Conservation (phyloP, 2,329 filamentous ascomycete genomes). For the Teratosphaeria destructans region DNA sequence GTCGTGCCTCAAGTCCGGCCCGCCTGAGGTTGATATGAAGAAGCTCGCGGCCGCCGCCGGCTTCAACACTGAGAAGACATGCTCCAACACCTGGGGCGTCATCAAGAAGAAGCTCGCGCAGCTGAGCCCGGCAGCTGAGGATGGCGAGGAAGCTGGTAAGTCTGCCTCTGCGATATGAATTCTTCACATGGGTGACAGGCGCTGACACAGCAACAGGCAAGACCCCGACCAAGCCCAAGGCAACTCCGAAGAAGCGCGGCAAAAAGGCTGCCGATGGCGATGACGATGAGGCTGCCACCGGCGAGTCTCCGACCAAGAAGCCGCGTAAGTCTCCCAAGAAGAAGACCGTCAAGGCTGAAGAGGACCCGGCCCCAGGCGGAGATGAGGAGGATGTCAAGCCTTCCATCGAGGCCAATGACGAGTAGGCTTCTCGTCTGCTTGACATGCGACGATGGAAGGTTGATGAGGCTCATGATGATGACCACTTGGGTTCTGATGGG, state of each 20-base stretch:
- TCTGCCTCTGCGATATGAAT: not conserved
- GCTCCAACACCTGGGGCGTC: conserved; percentile 24
- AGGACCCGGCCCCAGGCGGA: not conserved
- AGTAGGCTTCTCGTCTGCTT: not conserved
- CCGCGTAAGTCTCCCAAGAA: conserved; percentile 17
- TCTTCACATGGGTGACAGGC: conserved; percentile 2
- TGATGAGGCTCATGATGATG: not conserved
- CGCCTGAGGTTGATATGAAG: conserved; percentile 25
- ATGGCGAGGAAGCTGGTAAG: conserved; percentile 10
- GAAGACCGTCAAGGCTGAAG: conserved; percentile 4
- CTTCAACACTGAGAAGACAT: conserved; percentile 25
- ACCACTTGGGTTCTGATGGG: not conserved
- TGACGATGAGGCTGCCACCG: conserved; percentile 10
- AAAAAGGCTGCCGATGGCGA: conserved; percentile 17
- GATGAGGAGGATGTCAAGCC: not conserved
- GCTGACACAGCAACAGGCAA: conserved; percentile 2
- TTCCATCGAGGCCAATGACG: not conserved
- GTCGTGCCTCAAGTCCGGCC: conserved; percentile 22
- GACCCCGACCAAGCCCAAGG: conserved; percentile 11
- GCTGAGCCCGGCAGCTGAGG: conserved; percentile 6
- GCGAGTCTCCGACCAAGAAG: conserved; percentile 8
- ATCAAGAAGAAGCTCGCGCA: conserved; percentile 25
- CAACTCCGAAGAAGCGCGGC: conserved; percentile 18
- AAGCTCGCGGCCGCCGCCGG: conserved; percentile 16
- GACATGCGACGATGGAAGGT: not conserved